phyloP scores from a whole-genome alignment of 352 stramenopile genomes.

The Phytophthora hibernalis region DNA sequence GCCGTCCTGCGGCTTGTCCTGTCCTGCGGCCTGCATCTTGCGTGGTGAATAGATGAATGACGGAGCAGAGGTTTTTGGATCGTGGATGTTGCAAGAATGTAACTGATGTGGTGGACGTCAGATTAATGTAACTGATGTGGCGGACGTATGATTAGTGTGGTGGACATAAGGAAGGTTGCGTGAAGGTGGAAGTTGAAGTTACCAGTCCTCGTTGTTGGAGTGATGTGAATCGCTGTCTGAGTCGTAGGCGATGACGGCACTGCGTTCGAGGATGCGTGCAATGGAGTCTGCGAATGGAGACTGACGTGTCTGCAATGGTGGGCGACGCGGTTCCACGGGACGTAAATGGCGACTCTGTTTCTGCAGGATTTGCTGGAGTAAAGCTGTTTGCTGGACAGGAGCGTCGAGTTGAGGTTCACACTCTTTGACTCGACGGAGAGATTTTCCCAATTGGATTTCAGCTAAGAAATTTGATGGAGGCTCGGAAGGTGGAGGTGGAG shows the following conservation, averaged over 20 bases:
- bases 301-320: constrained; percentile 4
- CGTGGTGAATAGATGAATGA: neutral
- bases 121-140: neutral
- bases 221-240: constrained; percentile 52
- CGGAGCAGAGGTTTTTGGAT: constrained; percentile 3
- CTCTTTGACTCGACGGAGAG: constrained; percentile 24
- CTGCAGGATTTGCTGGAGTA: constrained; percentile 65
- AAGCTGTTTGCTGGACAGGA: constrained; percentile 23
- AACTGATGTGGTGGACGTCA: constrained; percentile 1
- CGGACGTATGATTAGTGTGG: neutral
- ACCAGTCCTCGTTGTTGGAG: constrained; percentile 31
- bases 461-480: constrained; percentile 22
- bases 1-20: constrained; percentile 46
- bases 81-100: neutral
- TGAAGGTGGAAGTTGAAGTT: constrained; percentile 15
- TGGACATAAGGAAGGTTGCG: neutral
- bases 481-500: constrained; percentile 13
- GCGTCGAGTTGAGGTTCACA: constrained; percentile 11
- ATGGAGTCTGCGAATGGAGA: constrained; percentile 64
- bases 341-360: constrained; percentile 56
- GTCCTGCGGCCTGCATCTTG: constrained; percentile 32
- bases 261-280: constrained; percentile 66
- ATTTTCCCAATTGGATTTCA: constrained; percentile 46
- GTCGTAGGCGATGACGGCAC: constrained; percentile 65
- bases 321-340: constrained; percentile 35